Conservation (phyloP, 306 rosid genomes). For the Prunus fruticosa region DNA sequence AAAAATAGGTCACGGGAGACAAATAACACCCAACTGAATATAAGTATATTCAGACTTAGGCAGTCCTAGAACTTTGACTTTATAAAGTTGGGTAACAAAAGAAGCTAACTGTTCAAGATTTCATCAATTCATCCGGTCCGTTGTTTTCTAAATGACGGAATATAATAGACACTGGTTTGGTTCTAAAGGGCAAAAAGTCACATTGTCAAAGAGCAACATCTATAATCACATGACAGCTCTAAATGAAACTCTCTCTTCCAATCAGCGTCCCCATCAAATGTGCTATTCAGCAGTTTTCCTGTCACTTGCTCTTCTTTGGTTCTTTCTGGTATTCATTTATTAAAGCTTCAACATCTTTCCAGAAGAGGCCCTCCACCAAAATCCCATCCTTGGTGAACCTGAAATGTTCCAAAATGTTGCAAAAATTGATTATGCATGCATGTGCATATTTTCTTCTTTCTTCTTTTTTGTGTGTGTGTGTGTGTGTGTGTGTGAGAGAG, state of each 20-base stretch:
- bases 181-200: constrained; percentile 4
- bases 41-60: neutral
- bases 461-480: neutral
- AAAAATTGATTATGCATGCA: neutral
- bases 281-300: neutral
- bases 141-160: constrained; percentile 5
- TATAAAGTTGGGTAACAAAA: neutral
- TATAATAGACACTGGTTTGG: neutral
- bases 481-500: neutral
- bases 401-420: constrained; percentile 2
- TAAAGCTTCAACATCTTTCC: constrained; percentile 52
- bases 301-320: constrained; percentile 52
- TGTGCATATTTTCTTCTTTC: neutral
- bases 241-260: constrained; percentile 6
- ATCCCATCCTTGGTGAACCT: constrained; percentile 63
- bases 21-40: neutral
- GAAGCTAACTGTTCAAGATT: neutral
- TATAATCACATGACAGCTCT: neutral
- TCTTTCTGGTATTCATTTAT: constrained; percentile 36
- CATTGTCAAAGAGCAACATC: neutral
- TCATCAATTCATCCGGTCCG: neutral
- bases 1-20: neutral
- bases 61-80: neutral
- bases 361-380: constrained; percentile 56
- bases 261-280: constrained; percentile 11